Evolutionary conservation across 495 filamentous ascomycete species (phyloP).

Genomic region (Trichodelitschia bisporula): DNA sequence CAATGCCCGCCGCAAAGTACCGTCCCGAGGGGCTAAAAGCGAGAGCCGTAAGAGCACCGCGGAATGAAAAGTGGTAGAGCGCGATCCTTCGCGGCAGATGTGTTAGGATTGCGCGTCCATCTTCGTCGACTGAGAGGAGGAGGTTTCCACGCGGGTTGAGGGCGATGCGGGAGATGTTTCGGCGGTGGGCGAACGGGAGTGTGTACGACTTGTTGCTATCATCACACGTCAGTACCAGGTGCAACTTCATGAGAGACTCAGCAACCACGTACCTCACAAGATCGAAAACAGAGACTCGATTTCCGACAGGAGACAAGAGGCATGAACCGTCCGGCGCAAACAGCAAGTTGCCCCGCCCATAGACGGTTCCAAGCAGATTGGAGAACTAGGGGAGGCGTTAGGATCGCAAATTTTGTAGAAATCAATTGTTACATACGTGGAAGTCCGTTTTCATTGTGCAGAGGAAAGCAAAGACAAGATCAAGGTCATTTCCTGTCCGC

Average conservation of each 20-base stretch:
- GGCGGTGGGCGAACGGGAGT: conserved; percentile 79
- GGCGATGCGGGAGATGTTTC: conserved; percentile 70
- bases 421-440: no score
- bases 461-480: no score
- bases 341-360: conserved; percentile 85
- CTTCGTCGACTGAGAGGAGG: conserved; percentile 77
- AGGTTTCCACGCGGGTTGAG: conserved; percentile 75
- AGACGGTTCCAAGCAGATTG: conserved; percentile 89
- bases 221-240: conserved; percentile 6
- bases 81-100: conserved; percentile 64
- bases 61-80: conserved; percentile 88
- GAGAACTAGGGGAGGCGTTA: conserved; percentile 38
- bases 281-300: conserved; percentile 86
- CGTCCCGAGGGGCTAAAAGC: conserved; percentile 80
- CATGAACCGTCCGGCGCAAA: conserved; percentile 94
- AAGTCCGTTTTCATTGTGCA: no score
- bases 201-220: conserved; percentile 84
- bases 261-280: conserved; percentile 51
- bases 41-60: conserved; percentile 53
- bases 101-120: conserved; percentile 78
- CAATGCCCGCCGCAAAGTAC: conserved; percentile 68
- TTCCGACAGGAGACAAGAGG: conserved; percentile 91
- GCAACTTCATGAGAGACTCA: not conserved
- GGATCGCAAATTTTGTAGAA: no score
- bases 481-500: no score